These are phyloP conservation scores for Solidago caesia DNA, from an alignment of 129 eudicot genomes.

Conservation along the genomic window DNA sequence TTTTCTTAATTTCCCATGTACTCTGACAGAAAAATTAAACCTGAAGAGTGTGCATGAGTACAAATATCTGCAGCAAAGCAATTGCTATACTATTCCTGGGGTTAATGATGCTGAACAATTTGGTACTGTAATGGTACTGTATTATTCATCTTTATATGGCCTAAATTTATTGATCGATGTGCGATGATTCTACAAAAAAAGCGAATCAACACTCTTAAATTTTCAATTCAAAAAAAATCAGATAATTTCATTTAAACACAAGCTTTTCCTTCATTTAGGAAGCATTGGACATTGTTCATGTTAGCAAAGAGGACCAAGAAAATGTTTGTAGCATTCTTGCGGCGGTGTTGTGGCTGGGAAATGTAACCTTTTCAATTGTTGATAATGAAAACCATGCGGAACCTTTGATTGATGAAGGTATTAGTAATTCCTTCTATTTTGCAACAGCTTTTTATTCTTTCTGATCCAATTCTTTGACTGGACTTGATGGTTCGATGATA, in stretches of 20 bases:
- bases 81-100: constrained; percentile 68
- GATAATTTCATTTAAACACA: background rate
- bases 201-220: constrained; percentile 3
- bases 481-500: constrained; percentile 4
- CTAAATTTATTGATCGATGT: background rate
- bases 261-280: constrained; percentile 48
- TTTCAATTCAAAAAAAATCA: background rate
- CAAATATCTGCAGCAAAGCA: constrained; percentile 76
- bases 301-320: constrained; percentile 77
- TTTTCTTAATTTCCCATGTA: constrained; percentile 3
- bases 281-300: constrained; percentile 86
- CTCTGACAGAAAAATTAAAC: constrained; percentile 64
- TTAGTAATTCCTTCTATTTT: constrained; percentile 3
- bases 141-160: constrained; percentile 12
- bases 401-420: constrained; percentile 88
- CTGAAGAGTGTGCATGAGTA: constrained; percentile 60
- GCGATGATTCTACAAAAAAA: constrained; percentile 1
- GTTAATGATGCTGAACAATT: constrained; percentile 87
- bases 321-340: constrained; percentile 78
- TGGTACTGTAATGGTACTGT: constrained; percentile 57
- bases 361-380: constrained; percentile 55
- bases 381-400: constrained; percentile 81
- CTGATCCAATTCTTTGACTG: constrained; percentile 4
- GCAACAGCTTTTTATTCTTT: constrained; percentile 11
- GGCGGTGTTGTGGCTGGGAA: constrained; percentile 88